These are phyloP conservation scores for Mrakia blollopis DNA, from an alignment of 768 basidiomycete genomes.

Conservation along the genomic window DNA sequence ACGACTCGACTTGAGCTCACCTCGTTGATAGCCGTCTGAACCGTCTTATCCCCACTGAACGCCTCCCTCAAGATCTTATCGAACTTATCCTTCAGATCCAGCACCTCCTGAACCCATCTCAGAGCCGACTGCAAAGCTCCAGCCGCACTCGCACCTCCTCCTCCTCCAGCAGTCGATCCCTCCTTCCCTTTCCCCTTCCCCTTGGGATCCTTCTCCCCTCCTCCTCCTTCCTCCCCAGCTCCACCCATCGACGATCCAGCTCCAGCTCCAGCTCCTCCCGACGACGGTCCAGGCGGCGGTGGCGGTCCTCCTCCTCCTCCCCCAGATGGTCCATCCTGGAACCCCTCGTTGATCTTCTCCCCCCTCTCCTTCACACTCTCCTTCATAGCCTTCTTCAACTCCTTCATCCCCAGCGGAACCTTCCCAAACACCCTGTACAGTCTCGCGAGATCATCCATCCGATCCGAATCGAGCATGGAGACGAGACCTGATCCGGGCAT, in stretches of 20 bases:
- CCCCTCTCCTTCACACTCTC: conserved; percentile 69
- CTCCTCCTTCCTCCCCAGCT: conserved; percentile 35
- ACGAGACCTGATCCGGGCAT: conserved; percentile 82
- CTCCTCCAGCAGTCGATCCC: conserved; percentile 38
- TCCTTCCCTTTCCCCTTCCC: conserved; percentile 54
- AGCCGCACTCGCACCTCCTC: conserved; percentile 31
- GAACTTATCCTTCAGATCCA: conserved; percentile 87
- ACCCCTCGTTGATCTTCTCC: conserved; percentile 64
- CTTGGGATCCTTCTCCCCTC: conserved; percentile 41
- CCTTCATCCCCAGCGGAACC: conserved; percentile 55
- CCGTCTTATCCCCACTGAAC: conserved; percentile 64
- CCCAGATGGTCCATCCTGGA: conserved; percentile 13
- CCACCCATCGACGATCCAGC: conserved; percentile 30
- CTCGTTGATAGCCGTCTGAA: conserved; percentile 80
- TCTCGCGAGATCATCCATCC: conserved; percentile 67
- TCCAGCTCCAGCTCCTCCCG: conserved; percentile 13
- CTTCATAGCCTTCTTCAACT: conserved; percentile 63
- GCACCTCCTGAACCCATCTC: conserved; percentile 87
- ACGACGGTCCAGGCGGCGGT: no score
- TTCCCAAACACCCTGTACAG: conserved; percentile 69
- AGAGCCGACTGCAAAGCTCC: conserved; percentile 59
- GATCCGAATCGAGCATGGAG: conserved; percentile 76
- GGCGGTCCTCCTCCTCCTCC: no score
- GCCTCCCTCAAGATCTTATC: conserved; percentile 67
- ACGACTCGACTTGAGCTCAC: conserved; percentile 52